These are phyloP conservation scores for Pseudogymnoascus sp. DNA, from an alignment of 2,329 filamentous ascomycete genomes.

Conservation along the genomic window DNA sequence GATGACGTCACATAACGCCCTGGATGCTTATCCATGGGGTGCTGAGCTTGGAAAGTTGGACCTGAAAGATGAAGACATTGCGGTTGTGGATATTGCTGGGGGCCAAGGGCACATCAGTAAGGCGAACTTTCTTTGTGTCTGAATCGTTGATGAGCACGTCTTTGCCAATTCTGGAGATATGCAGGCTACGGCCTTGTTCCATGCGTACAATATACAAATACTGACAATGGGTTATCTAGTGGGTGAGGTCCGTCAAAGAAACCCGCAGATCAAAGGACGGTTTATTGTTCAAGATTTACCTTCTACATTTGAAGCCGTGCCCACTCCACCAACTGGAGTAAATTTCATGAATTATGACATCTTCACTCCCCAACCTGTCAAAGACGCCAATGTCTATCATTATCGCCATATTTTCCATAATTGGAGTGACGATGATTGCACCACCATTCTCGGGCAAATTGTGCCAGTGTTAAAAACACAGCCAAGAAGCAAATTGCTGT, in stretches of 20 bases:
- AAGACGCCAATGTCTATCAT: slow-evolving; percentile 20
- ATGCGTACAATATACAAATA: not conserved
- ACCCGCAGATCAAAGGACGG: slow-evolving; percentile 21
- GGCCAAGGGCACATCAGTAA: slow-evolving; percentile 21
- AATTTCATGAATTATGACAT: slow-evolving; percentile 30
- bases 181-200: not conserved
- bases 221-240: slow-evolving; percentile 1
- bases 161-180: not conserved
- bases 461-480: slow-evolving; percentile 19
- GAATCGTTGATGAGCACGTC: not conserved
- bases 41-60: slow-evolving; percentile 17
- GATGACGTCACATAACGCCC: slow-evolving; percentile 20
- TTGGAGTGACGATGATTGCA: slow-evolving; percentile 23
- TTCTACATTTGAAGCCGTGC: slow-evolving; percentile 20
- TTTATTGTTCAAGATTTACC: slow-evolving; percentile 24
- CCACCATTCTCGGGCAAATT: slow-evolving; percentile 18
- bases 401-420: slow-evolving; percentile 24
- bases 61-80: slow-evolving; percentile 20
- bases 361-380: slow-evolving; percentile 23
- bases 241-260: slow-evolving; percentile 19
- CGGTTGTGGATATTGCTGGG: slow-evolving; percentile 24
- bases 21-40: slow-evolving; percentile 21
- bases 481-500: slow-evolving; percentile 21
- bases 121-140: not conserved
- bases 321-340: slow-evolving; percentile 22